Evolutionary conservation across 2,329 filamentous ascomycete species (phyloP), one percentile per base, ranked within the genome.

Genomic region (Penicillium palitans): DNA sequence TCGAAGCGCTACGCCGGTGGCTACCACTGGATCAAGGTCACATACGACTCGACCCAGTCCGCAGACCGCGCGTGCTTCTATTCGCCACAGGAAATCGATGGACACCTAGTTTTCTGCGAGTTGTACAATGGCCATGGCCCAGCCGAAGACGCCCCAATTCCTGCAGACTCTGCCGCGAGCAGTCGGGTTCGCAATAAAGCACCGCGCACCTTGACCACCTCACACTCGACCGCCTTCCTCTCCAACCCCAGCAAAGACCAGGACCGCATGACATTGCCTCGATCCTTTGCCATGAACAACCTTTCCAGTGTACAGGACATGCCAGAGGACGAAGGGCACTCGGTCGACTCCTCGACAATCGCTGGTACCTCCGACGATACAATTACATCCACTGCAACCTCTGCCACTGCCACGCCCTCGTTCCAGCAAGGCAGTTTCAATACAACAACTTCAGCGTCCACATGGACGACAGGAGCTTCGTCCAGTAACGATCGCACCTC

Each of bases 11-110:
- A 91, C 61, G 89, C 88, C 46, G 90, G 91, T 50, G 93, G 93
- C 44, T 84, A 90, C 66, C 90, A 96, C 79, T 98, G 93, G 93
- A 91, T 97, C 68, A 92, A 92, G 74, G 81, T 93, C 55, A 93
- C 90, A 0, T 93, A 91, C 68, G 90, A 91, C 75, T 90, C 87
- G 42, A 81, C 83, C 49, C 84, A 89, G 65, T 87, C 89, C 2
- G 90, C 88, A 21, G 87, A 90, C 59, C 80, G 85, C 12, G 90
- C 90, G 24, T 77, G 87, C 42, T 88, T 84, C 70, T 83, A 84
- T 54, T 91, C 88, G 52, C 90, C 90, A 0, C 87, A 91, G 74
- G 83, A 82, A 59, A 85, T 93, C 60, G 80, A 90, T 55, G 89
- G 89, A 12, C 82, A 89, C 70, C 74, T 89, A 13, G 86, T 93